Evolutionary conservation across 345 rosid genomes (phyloP), one percentile per base, ranked within the genome.

Genomic region (Turritis glabra): DNA sequence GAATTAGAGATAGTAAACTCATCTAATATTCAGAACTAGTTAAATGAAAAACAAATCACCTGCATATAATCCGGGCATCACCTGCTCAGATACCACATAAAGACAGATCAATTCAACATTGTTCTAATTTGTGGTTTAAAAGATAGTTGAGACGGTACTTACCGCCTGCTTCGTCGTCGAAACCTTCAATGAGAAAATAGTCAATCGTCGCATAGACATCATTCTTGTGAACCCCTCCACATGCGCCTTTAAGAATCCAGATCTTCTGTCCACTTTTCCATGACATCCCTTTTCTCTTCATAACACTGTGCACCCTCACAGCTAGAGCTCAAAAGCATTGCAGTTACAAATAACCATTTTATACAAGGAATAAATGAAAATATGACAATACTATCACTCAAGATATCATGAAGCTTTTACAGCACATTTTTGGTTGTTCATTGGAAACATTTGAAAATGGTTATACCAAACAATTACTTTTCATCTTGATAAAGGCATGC

Each of bases 61-160:
- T 91, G 92, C 90, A 91, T 78, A 91, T 73, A 44, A 89, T 85
- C 29, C 85, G 73, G 53, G 90, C 85, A 51, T 85, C 94, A 72
- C 92, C 97, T 89, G 68, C 56, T 15, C 21, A 66, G 30, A 32
- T 76, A 15, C 55, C 14, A 75, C 11, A 64, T 33, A 50, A 62
- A 29, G 58, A 59, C 17, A 64, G 17, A 17, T 59, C 54, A 71
- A 47, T n/a, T 56, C 18, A 58, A n/a, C 14, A 22, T 7, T 14
- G 2, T 48, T 21, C 23, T 25, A 8, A 5, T 35, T 17, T 18
- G 15, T 19, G 21, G 44, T 18, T 14, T 13, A 33, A 65, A 40
- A 15, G 57, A 23, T 15, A 11, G 29, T 11, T 8, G 26, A 72
- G 27, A 33, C 0, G 0, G 32, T 33, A 56, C 84, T 77, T 68